Conservation (phyloP, 139 green algal species). For the Coccomyxa sp. region DNA sequence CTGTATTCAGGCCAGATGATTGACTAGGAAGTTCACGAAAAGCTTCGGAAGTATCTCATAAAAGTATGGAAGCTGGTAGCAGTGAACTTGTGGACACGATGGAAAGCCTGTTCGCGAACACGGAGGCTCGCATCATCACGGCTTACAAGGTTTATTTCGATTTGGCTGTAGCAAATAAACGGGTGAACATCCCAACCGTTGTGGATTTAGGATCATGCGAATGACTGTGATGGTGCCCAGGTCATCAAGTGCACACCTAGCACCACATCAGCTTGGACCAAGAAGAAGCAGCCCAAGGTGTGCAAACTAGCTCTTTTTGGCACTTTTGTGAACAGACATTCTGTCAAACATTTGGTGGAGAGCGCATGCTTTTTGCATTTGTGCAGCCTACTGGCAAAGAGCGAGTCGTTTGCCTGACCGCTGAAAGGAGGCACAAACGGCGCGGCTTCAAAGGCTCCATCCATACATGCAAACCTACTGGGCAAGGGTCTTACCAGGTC, state of each 20-base stretch:
- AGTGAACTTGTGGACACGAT: slow-evolving; percentile 3
- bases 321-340: background rate
- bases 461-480: background rate
- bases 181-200: background rate
- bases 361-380: background rate
- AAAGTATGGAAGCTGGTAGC: background rate
- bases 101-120: slow-evolving; percentile 31
- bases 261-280: slow-evolving; percentile 4
- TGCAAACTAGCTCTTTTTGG: background rate
- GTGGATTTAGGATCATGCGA: background rate
- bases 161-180: background rate
- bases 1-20: no score
- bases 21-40: no score
- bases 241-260: slow-evolving; percentile 23
- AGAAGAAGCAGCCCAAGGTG: slow-evolving; percentile 13
- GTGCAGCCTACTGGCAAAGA: slow-evolving; percentile 38
- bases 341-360: no score
- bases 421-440: slow-evolving; percentile 30
- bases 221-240: background rate
- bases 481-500: background rate
- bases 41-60: background rate
- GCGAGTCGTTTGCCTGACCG: slow-evolving; percentile 45
- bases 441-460: slow-evolving; percentile 34
- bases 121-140: slow-evolving; percentile 35
- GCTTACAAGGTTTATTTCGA: slow-evolving; percentile 15